Conservation (phyloP, 2,329 filamentous ascomycete species). For the Colletotrichum chlorophyti region DNA sequence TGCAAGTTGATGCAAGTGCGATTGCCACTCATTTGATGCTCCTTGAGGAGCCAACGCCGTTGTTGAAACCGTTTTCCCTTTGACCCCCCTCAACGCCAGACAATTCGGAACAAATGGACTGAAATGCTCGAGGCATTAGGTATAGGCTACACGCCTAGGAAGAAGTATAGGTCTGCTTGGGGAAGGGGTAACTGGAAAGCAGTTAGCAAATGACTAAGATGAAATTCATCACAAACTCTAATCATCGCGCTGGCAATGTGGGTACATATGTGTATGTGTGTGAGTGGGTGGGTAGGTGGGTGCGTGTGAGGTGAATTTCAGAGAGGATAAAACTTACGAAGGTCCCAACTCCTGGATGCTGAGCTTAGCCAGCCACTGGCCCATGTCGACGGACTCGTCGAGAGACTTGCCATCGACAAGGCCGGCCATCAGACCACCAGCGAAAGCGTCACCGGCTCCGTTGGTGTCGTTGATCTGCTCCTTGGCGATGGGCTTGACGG, state of each 20-base stretch:
- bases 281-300: no score
- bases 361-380: slow-evolving; percentile 93
- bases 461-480: slow-evolving; percentile 93
- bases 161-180: slow-evolving; percentile 76
- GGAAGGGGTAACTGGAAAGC: slow-evolving; percentile 73
- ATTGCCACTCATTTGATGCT: slow-evolving; percentile 40
- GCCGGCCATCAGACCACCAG: slow-evolving; percentile 90
- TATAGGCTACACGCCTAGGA: slow-evolving; percentile 39
- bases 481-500: slow-evolving; percentile 79
- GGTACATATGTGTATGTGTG: no score
- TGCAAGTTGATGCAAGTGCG: slow-evolving; percentile 32
- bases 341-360: slow-evolving; percentile 96
- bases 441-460: slow-evolving; percentile 95
- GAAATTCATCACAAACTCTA: not conserved
- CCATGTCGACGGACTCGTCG: slow-evolving; percentile 83
- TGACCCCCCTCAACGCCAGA: slow-evolving; percentile 51
- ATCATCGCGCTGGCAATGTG: no score
- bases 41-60: slow-evolving; percentile 47
- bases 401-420: slow-evolving; percentile 85
- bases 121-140: slow-evolving; percentile 26
- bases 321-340: slow-evolving; percentile 92
- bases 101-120: slow-evolving; percentile 28
- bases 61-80: slow-evolving; percentile 61
- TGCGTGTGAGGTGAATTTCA: no score
- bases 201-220: slow-evolving; percentile 25